A percentile compares a stretch with the other conserved stretches of the same genome.
Evolutionary conservation across 345 rosid genomes (phyloP).

Genomic region (Capsella bursapastoris): DNA sequence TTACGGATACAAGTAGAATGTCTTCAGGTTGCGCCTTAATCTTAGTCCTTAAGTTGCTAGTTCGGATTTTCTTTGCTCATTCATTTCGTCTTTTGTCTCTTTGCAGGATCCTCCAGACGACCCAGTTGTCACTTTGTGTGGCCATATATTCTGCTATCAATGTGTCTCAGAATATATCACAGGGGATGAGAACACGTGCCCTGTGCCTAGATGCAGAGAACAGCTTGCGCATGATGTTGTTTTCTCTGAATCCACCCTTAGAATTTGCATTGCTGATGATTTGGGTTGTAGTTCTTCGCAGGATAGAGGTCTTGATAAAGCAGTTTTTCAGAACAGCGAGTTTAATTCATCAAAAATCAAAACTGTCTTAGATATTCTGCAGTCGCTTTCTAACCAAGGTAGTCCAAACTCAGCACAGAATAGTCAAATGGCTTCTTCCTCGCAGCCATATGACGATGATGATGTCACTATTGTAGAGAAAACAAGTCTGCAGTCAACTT

Average conservation of each 20-base stretch:
- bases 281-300: constrained; percentile 46
- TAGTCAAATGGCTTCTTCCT: constrained; percentile 45
- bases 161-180: constrained; percentile 79
- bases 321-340: constrained; percentile 55
- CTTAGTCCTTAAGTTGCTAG: not conserved
- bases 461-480: constrained; percentile 48
- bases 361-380: constrained; percentile 72
- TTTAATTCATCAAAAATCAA: constrained; percentile 78
- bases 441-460: constrained; percentile 30
- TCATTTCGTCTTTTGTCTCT: constrained; percentile 37
- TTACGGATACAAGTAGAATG: not conserved
- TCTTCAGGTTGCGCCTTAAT: constrained; percentile 26
- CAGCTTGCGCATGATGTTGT: constrained; percentile 74
- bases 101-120: constrained; percentile 93
- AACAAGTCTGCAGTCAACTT: constrained; percentile 46
- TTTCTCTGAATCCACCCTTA: constrained; percentile 76
- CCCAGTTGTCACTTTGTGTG: constrained; percentile 84
- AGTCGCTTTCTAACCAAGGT: constrained; percentile 48
- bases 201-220: constrained; percentile 65
- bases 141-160: constrained; percentile 89
- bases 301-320: constrained; percentile 48
- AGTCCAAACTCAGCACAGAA: constrained; percentile 45
- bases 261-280: constrained; percentile 55
- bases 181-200: constrained; percentile 87
- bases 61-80: constrained; percentile 9